These are phyloP conservation scores for Neophaeococcomyces aloes DNA, from an alignment of 2,329 filamentous ascomycete species.

Conservation along the genomic window DNA sequence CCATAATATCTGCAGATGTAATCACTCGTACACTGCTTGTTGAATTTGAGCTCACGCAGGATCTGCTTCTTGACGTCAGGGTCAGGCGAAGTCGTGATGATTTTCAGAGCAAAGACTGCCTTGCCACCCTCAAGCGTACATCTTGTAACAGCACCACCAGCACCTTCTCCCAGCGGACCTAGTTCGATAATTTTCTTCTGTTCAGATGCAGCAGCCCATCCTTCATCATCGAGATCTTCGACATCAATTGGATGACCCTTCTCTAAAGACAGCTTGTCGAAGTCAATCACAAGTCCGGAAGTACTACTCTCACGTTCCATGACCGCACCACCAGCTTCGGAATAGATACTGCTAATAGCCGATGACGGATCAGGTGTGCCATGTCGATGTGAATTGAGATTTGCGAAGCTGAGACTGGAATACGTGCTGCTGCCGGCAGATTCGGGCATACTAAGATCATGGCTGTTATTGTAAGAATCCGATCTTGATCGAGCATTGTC, in stretches of 20 bases:
- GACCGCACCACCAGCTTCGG: conserved; percentile 61
- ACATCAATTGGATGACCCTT: conserved; percentile 78
- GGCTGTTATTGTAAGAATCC: conserved; percentile 78
- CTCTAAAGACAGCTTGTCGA: conserved; percentile 72
- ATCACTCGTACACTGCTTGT: conserved; percentile 90
- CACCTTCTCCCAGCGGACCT: conserved; percentile 84
- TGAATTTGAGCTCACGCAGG: conserved; percentile 89
- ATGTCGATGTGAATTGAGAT: conserved; percentile 53
- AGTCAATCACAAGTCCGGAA: conserved; percentile 61
- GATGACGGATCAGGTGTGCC: conserved; percentile 77
- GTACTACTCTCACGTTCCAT: conserved; percentile 79
- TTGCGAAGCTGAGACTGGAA: conserved; percentile 70
- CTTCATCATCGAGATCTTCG: conserved; percentile 87
- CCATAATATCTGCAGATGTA: conserved; percentile 98
- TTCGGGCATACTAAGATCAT: conserved; percentile 66
- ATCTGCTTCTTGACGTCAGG: conserved; percentile 98
- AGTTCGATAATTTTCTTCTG: conserved; percentile 81
- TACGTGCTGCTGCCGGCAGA: conserved; percentile 82
- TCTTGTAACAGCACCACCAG: conserved; percentile 86
- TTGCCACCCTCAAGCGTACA: conserved; percentile 84
- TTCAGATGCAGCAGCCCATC: conserved; percentile 85
- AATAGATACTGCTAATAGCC: too few species aligned
- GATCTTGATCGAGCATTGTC: conserved; percentile 71
- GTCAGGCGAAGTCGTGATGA: conserved; percentile 96
- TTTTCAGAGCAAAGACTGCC: conserved; percentile 91